A percentile compares a stretch with the other conserved stretches of the same genome.
Conservation (phyloP, 495 filamentous ascomycete genomes). For the Acidiella bohemica region DNA sequence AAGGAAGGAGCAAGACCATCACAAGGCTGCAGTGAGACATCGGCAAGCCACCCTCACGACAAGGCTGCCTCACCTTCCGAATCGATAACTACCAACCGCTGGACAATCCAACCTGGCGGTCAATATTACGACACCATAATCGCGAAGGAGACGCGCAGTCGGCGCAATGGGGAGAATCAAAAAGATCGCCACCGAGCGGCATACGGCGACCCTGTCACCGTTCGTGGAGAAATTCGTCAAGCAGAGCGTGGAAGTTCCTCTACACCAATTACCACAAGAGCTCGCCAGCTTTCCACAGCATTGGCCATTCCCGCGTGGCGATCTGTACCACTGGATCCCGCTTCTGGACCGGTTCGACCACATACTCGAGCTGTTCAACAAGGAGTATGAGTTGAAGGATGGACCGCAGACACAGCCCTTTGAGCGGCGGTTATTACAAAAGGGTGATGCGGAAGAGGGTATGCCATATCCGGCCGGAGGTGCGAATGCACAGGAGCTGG, state of each 20-base stretch:
- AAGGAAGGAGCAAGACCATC: background rate
- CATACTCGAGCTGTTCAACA: constrained; percentile 66
- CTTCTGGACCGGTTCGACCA: constrained; percentile 88
- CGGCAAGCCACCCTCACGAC: background rate
- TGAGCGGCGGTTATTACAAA: constrained; percentile 45
- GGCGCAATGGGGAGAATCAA: constrained; percentile 82
- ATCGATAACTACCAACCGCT: background rate
- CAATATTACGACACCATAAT: background rate
- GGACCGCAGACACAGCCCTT: constrained; percentile 73
- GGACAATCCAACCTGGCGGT: background rate
- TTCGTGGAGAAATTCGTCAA: constrained; percentile 68
- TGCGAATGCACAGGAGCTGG: constrained; percentile 15
- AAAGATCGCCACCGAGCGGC: constrained; percentile 81
- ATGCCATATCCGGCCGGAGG: constrained; percentile 11
- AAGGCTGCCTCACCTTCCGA: background rate
- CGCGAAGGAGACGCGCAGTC: constrained; percentile 4
- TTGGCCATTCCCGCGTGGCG: constrained; percentile 95
- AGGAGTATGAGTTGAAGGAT: constrained; percentile 65
- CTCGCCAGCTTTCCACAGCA: constrained; percentile 66
- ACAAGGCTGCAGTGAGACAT: background rate
- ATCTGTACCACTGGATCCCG: constrained; percentile 96
- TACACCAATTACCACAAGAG: constrained; percentile 61
- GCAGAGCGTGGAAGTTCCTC: constrained; percentile 49
- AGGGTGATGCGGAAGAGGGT: constrained; percentile 33
- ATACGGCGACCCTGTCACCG: constrained; percentile 85